These are phyloP conservation scores for Macrolepiota dolichaula DNA, from an alignment of 768 basidiomycete genomes.

Conservation along the genomic window DNA sequence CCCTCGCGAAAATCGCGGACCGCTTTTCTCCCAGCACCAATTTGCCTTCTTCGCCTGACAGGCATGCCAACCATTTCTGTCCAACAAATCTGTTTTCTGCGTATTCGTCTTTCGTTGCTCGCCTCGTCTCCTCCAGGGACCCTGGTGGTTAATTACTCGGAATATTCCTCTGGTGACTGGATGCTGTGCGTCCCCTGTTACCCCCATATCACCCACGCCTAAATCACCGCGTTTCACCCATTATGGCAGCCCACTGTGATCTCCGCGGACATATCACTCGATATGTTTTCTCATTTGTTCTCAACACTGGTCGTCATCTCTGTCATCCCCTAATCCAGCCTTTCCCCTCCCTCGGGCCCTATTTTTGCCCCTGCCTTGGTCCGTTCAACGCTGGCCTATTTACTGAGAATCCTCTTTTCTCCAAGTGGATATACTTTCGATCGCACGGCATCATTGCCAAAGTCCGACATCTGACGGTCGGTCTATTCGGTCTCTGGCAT, in stretches of 20 bases:
- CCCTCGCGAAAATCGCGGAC: slow-evolving; percentile 8
- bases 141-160: not conserved
- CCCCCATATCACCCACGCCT: slow-evolving; percentile 4
- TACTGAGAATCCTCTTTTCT: not conserved
- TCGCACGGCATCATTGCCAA: not conserved
- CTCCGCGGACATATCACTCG: slow-evolving; percentile 4
- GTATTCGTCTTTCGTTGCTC: not conserved
- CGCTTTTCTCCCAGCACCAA: not conserved
- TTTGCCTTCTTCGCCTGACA: not conserved
- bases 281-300: not conserved
- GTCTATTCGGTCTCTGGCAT: not conserved
- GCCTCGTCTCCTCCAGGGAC: not conserved
- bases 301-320: not conserved
- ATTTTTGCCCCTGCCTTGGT: slow-evolving; percentile 5
- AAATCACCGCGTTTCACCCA: slow-evolving; percentile 9
- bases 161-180: not conserved
- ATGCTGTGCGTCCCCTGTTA: not conserved
- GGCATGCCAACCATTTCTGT: not conserved
- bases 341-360: slow-evolving; percentile 5
- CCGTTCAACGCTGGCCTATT: not conserved
- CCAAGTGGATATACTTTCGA: not conserved
- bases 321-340: not conserved
- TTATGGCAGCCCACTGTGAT: not conserved
- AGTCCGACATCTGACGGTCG: not conserved
- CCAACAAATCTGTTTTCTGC: not conserved